Conservation (phyloP, 2,329 filamentous ascomycete species). For the Alternaria panax region DNA sequence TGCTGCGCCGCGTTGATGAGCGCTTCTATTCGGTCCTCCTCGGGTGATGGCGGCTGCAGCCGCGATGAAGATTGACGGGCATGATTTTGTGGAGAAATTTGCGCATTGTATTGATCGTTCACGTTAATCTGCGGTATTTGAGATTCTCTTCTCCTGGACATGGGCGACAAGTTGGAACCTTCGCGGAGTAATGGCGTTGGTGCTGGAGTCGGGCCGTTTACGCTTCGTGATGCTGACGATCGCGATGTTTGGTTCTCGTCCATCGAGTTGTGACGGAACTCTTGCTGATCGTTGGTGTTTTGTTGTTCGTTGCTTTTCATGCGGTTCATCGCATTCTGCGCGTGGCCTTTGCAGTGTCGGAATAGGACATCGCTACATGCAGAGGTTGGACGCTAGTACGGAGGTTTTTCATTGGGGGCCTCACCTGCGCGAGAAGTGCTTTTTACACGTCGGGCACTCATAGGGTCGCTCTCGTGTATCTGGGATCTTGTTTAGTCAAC, state of each 20-base stretch:
- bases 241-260: slow-evolving; percentile 31
- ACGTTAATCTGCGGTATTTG: slow-evolving; percentile 31
- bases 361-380: slow-evolving; percentile 57
- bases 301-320: slow-evolving; percentile 42
- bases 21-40: slow-evolving; percentile 47
- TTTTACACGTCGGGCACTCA: slow-evolving; percentile 62
- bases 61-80: slow-evolving; percentile 19
- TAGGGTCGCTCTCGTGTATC: slow-evolving; percentile 64
- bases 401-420: slow-evolving; percentile 14
- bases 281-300: slow-evolving; percentile 36
- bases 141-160: slow-evolving; percentile 34
- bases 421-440: slow-evolving; percentile 63
- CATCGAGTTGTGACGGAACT: slow-evolving; percentile 19
- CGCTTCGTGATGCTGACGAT: slow-evolving; percentile 23
- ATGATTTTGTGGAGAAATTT: slow-evolving; percentile 21
- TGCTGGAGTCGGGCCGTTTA: slow-evolving; percentile 27
- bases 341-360: slow-evolving; percentile 61
- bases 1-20: slow-evolving; percentile 50
- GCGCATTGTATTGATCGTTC: slow-evolving; percentile 29
- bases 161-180: slow-evolving; percentile 36
- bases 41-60: slow-evolving; percentile 35
- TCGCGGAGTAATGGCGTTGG: slow-evolving; percentile 33
- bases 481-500: slow-evolving; percentile 38
- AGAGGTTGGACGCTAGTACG: slow-evolving; percentile 30
- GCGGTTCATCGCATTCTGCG: slow-evolving; percentile 50